Conservation (phyloP, 179 eudicot species). For the Spergularia azorica region DNA sequence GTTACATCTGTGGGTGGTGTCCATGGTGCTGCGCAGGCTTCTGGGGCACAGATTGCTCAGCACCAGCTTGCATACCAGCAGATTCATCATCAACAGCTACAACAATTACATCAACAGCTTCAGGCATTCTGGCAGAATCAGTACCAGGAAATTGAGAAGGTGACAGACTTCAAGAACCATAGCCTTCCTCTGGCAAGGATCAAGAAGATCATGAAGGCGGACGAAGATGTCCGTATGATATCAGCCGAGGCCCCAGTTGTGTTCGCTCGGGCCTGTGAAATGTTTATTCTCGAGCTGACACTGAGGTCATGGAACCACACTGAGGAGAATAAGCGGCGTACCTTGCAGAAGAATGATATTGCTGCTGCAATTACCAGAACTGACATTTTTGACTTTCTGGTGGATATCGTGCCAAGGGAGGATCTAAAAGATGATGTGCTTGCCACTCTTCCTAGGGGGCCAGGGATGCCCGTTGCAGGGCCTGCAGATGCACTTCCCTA, state of each 20-base stretch:
- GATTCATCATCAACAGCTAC: conserved; percentile 78
- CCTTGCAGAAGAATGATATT: conserved; percentile 69
- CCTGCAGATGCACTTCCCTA: conserved; percentile 50
- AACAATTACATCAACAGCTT: conserved; percentile 60
- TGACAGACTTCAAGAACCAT: conserved; percentile 65
- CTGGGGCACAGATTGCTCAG: conserved; percentile 60
- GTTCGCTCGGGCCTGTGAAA: conserved; percentile 62
- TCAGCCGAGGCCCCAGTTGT: conserved; percentile 74
- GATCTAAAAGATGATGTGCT: conserved; percentile 63
- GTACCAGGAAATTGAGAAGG: conserved; percentile 60
- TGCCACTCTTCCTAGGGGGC: conserved; percentile 38
- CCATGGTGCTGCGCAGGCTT: conserved; percentile 45
- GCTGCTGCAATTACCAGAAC: conserved; percentile 71
- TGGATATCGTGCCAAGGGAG: conserved; percentile 68
- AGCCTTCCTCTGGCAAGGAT: conserved; percentile 66
- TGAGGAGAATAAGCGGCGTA: conserved; percentile 70
- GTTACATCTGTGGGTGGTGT: conserved; percentile 46
- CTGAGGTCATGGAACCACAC: conserved; percentile 67
- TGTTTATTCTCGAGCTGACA: conserved; percentile 62
- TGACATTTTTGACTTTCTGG: conserved; percentile 66
- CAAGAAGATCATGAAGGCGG: conserved; percentile 78
- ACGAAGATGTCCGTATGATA: conserved; percentile 73
- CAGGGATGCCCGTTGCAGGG: conserved; percentile 39
- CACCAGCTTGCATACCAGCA: conserved; percentile 86
- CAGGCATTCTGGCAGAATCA: conserved; percentile 63